Evolutionary conservation across 1,139 yeast genomes (phyloP), one percentile per base, ranked within the genome.

Genomic region (Suhomyces yuchorum): DNA sequence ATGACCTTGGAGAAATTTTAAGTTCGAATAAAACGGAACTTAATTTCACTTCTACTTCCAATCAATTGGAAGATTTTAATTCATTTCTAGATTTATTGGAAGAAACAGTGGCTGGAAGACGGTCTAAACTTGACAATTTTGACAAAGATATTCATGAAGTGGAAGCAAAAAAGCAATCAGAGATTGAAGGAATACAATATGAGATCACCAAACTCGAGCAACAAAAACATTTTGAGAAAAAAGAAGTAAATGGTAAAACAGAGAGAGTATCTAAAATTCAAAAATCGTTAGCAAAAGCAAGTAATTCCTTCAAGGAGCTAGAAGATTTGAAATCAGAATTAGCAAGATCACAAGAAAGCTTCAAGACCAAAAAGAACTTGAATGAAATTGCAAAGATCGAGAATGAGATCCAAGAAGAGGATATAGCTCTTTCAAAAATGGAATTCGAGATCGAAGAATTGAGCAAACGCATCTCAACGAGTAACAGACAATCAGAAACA

Each of bases 401-500:
- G 3, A 22, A 17, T 6, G 51, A 56, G 5, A 71, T 85, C 1
- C 65, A 68, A 8, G 52, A 56, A 0, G 70, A 77, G 9, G 78
- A 77, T 44, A 56, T 62, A 1, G 62, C 67, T 36, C 65, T 85
- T 7, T 48, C 66, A 1, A 56, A 63, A 8, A 49, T 81, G 12
- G 95, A 86, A 54, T 65, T 61, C 24, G 80, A 81, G 22, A 58
- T 82, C 18, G 95, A 87, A 11, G 73, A 72, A 0, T 56, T 84
- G 19, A 78, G 80, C 48, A 73, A 73, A 18, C 75, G 79, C 37
- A 70, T 87, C 7, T 65, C 78, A 5, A 63, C 69, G 15, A 75
- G 80, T 14, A 84, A 80, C 54, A 77, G 77, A 52, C 86, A 82
- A 58, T 74, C 87, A 1, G 93, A 84, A 45, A 57, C 77, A 2